Conservation (phyloP, 2,329 filamentous ascomycete species). For the Myriosclerotinia duriaeana region DNA sequence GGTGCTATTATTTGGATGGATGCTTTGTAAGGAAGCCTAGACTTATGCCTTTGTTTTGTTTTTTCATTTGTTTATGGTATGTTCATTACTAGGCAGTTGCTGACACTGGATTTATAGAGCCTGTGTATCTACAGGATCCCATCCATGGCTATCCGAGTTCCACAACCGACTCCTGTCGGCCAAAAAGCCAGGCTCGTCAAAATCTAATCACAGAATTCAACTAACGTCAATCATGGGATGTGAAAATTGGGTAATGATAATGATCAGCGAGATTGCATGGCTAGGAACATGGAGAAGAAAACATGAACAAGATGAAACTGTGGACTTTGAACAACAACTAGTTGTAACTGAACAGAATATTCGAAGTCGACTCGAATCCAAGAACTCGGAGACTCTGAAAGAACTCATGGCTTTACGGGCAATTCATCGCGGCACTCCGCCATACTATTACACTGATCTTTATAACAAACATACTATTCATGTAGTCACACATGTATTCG, state of each 20-base stretch:
- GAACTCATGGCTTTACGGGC: slow-evolving; percentile 8
- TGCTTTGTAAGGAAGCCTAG: slow-evolving; percentile 5
- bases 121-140: slow-evolving; percentile 44
- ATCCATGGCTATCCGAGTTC: slow-evolving; percentile 45
- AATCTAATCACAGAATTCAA: slow-evolving; percentile 38
- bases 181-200: not conserved
- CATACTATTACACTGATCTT: slow-evolving; percentile 1
- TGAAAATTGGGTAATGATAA: slow-evolving; percentile 55
- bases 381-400: slow-evolving; percentile 3
- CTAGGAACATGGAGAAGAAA: slow-evolving; percentile 58
- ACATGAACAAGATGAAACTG: slow-evolving; percentile 45
- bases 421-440: not conserved
- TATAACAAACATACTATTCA: slow-evolving; percentile 22
- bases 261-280: slow-evolving; percentile 52
- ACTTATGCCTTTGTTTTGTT: not conserved
- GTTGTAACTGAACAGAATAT: slow-evolving; percentile 9
- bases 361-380: not conserved
- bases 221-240: slow-evolving; percentile 54
- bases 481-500: slow-evolving; percentile 29
- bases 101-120: slow-evolving; percentile 38
- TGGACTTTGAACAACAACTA: slow-evolving; percentile 7
- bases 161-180: slow-evolving; percentile 18
- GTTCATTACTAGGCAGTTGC: not conserved
- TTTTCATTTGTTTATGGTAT: not conserved
- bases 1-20: slow-evolving; percentile 22